Percentiles rank a stretch among this genome's conserved stretches.
Conservation (phyloP, 768 basidiomycete genomes). For the Hydnomerulius pinastri region DNA sequence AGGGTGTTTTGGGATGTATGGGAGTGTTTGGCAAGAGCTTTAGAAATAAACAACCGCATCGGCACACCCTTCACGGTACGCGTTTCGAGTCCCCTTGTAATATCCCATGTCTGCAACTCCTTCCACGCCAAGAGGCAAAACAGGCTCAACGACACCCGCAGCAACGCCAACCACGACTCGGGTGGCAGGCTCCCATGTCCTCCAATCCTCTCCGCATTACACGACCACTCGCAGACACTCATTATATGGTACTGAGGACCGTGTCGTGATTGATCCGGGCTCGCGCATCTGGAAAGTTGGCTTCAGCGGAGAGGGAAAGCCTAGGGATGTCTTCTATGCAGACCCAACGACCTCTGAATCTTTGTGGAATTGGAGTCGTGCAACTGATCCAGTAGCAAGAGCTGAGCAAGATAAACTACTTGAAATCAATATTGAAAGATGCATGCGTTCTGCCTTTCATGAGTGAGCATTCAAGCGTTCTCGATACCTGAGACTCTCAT, state of each 20-base stretch:
- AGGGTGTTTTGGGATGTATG: slow-evolving; percentile 20
- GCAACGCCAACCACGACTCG: slow-evolving; percentile 63
- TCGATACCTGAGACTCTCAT: slow-evolving; percentile 10
- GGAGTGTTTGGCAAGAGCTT: slow-evolving; percentile 22
- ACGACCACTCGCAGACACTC: slow-evolving; percentile 86
- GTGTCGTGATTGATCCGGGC: slow-evolving; percentile 93
- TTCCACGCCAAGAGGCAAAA: slow-evolving; percentile 33
- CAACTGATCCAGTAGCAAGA: slow-evolving; percentile 53
- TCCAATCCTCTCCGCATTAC: slow-evolving; percentile 82
- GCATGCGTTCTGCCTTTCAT: slow-evolving; percentile 78
- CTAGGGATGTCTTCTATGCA: slow-evolving; percentile 82
- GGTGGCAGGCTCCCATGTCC: slow-evolving; percentile 44
- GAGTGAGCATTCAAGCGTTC: slow-evolving; percentile 53
- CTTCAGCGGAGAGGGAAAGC: slow-evolving; percentile 93
- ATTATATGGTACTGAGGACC: slow-evolving; percentile 94
- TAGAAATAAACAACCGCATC: slow-evolving; percentile 26
- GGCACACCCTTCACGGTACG: no score
- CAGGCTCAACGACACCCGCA: slow-evolving; percentile 23
- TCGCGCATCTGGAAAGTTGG: slow-evolving; percentile 96
- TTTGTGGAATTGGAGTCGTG: slow-evolving; percentile 64
- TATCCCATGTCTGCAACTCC: slow-evolving; percentile 35
- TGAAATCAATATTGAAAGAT: slow-evolving; percentile 65
- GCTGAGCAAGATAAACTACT: slow-evolving; percentile 76
- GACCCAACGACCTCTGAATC: slow-evolving; percentile 42
- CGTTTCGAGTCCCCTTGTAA: no score